Evolutionary conservation across 2,329 filamentous ascomycete species (phyloP).

Genomic region (Nemania sp.): DNA sequence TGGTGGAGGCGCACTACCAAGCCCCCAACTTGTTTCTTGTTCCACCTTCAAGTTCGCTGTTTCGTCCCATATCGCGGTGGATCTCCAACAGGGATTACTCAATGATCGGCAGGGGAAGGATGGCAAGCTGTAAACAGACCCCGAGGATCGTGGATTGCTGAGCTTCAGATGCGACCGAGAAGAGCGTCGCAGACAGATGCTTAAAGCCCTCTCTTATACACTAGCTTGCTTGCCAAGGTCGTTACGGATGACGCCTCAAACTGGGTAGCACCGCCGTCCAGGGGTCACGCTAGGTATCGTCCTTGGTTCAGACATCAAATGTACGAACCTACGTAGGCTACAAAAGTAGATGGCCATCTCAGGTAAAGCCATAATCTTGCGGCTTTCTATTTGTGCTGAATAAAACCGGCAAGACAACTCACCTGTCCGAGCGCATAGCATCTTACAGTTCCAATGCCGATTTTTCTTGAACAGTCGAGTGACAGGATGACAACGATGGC

Average conservation of each 20-base stretch:
- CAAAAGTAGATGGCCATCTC: neutral
- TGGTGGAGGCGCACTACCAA: neutral
- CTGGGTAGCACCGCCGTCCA: constrained; percentile 10
- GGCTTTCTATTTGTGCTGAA: neutral
- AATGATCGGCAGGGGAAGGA: constrained; percentile 21
- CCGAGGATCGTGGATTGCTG: neutral
- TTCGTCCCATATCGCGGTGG: constrained; percentile 23
- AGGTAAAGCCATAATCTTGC: neutral
- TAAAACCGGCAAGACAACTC: neutral
- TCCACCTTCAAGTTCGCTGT: constrained; percentile 13
- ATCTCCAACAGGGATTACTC: neutral
- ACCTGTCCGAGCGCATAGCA: neutral
- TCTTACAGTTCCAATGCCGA: neutral
- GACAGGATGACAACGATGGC: constrained; percentile 25
- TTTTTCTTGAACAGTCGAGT: constrained; percentile 5
- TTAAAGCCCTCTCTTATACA: constrained; percentile 1
- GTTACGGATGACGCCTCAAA: constrained; percentile 14
- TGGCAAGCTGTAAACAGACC: neutral
- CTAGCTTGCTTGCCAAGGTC: neutral
- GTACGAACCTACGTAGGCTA: neutral
- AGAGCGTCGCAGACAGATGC: constrained; percentile 3
- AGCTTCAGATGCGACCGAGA: constrained; percentile 12
- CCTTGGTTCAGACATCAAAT: constrained; percentile 1
- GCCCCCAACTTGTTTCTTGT: constrained; percentile 11
- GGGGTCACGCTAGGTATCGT: constrained; percentile 2